Evolutionary conservation across 768 basidiomycete species (phyloP).

Genomic region (Lyophyllum decastes): DNA sequence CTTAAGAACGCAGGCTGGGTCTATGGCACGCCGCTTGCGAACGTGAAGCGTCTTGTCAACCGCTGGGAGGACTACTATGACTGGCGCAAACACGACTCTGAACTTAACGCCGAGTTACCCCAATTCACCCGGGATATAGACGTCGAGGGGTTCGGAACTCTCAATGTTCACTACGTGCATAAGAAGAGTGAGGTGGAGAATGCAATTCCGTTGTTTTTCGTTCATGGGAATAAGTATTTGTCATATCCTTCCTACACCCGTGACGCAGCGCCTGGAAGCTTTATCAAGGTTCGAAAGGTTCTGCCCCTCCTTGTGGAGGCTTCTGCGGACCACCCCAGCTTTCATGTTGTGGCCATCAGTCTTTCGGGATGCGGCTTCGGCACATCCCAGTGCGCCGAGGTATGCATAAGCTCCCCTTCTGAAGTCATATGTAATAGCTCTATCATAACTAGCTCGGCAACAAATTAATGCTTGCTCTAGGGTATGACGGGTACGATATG

Average conservation of each 20-base stretch:
- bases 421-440: background rate
- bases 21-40: conserved; percentile 55
- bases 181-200: conserved; percentile 40
- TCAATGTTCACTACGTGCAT: conserved; percentile 60
- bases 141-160: conserved; percentile 43
- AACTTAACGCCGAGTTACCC: conserved; percentile 52
- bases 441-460: conserved; percentile 36
- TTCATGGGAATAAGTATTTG: conserved; percentile 52
- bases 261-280: conserved; percentile 59
- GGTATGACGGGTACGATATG: conserved; percentile 49
- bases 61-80: conserved; percentile 57
- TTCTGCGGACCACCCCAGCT: conserved; percentile 49
- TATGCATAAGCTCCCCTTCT: conserved; percentile 26
- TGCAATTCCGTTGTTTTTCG: conserved; percentile 62
- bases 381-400: conserved; percentile 59
- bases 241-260: background rate
- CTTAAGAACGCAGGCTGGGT: conserved; percentile 49
- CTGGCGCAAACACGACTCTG: conserved; percentile 54
- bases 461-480: conserved; percentile 50
- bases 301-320: conserved; percentile 50
- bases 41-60: conserved; percentile 47
- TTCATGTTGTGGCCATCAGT: conserved; percentile 64
- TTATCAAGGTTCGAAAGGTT: conserved; percentile 58
- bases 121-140: conserved; percentile 55
- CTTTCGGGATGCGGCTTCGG: conserved; percentile 68